Evolutionary conservation across 2,329 filamentous ascomycete species (phyloP).

Genomic region (Monilinia laxa): DNA sequence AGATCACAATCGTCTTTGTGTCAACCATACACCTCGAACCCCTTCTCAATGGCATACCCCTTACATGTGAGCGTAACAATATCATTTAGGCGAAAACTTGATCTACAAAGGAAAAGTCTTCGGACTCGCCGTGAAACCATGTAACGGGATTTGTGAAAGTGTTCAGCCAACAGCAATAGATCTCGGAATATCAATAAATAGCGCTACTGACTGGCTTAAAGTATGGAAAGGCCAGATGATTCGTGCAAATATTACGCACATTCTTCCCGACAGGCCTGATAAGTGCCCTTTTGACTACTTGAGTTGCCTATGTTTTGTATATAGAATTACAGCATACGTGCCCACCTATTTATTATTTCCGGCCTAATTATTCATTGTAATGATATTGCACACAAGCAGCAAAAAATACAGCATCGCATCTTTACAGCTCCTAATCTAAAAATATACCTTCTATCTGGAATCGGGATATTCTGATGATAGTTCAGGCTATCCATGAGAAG

Average conservation of each 20-base stretch:
- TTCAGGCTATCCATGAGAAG: background rate
- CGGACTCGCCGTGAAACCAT: background rate
- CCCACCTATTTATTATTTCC: background rate
- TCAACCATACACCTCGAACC: background rate
- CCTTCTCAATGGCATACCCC: background rate
- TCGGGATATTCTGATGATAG: background rate
- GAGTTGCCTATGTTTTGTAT: background rate
- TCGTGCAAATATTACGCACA: slow-evolving; percentile 5
- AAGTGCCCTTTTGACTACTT: background rate
- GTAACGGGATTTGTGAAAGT: slow-evolving; percentile 1
- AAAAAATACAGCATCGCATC: background rate
- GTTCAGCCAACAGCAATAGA: background rate
- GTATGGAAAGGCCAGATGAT: slow-evolving; percentile 11
- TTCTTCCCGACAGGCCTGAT: slow-evolving; percentile 15
- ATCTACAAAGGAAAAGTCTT: slow-evolving; percentile 19
- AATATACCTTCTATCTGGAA: background rate
- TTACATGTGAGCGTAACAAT: background rate
- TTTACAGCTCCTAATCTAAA: background rate
- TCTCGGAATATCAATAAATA: background rate
- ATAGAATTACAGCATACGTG: background rate
- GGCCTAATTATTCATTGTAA: background rate
- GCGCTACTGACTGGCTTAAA: slow-evolving; percentile 9
- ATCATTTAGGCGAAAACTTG: background rate
- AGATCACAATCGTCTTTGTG: slow-evolving; percentile 4
- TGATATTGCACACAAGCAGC: background rate